Conservation (phyloP, 2,329 filamentous ascomycete genomes). For the Lasiodiplodia hormozganensis region DNA sequence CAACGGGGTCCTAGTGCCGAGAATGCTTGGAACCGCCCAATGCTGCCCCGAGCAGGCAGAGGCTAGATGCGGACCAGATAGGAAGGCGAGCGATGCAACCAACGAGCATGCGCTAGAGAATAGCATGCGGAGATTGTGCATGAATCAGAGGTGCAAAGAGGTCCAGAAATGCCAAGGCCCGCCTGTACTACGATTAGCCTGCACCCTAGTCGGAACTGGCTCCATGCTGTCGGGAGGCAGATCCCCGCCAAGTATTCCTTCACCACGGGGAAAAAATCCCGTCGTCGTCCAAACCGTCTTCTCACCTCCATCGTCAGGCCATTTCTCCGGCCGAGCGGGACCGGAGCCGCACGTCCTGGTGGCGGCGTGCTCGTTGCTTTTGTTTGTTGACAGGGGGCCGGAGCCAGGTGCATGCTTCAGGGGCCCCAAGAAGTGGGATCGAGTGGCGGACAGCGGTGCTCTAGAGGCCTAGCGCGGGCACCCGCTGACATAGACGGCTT, state of each 20-base stretch:
- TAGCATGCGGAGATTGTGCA: neutral
- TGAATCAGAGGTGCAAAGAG: neutral
- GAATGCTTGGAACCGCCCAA: neutral
- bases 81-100: neutral
- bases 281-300: too few relatives aligned
- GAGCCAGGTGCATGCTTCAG: neutral
- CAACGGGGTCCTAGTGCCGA: neutral
- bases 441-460: neutral
- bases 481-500: constrained; percentile 9
- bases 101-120: neutral
- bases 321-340: neutral
- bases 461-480: neutral
- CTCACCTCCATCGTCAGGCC: too few relatives aligned
- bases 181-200: neutral
- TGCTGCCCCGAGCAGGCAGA: neutral
- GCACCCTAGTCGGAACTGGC: neutral
- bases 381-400: neutral
- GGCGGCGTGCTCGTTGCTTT: neutral
- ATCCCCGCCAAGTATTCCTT: neutral
- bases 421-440: neutral
- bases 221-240: too few relatives aligned
- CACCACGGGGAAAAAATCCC: neutral
- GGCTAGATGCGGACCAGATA: neutral
- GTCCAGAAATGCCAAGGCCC: neutral
- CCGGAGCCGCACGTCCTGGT: neutral